phyloP scores from a whole-genome alignment of 2,329 filamentous ascomycete genomes.

The Diaporthe australafricana region DNA sequence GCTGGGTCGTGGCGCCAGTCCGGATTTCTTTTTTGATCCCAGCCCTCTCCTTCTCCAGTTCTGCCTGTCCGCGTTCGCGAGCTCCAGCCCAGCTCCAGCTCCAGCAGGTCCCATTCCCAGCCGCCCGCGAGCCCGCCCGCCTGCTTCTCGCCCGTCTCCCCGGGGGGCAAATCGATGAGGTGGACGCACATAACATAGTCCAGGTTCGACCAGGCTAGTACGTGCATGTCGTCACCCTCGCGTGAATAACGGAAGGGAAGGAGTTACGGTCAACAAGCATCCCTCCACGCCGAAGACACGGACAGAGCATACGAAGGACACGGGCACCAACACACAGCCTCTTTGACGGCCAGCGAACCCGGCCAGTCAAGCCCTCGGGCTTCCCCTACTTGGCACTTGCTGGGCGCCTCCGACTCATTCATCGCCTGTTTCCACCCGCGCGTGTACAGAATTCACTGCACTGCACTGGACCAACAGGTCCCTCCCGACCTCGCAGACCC shows the following conservation, averaged over 20 bases:
- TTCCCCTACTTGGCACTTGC: conserved; percentile 13
- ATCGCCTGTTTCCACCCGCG: conserved; percentile 22
- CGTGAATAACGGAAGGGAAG: neutral
- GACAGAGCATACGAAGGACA: neutral
- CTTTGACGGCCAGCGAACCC: neutral
- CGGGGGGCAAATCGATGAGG: conserved; percentile 18
- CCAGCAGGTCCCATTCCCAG: conserved; percentile 26
- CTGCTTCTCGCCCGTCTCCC: conserved; percentile 11
- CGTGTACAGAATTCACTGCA: conserved; percentile 8
- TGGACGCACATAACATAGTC: conserved; percentile 11
- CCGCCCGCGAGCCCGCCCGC: conserved; percentile 6
- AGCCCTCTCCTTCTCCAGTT: conserved; percentile 35
- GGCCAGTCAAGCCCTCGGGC: conserved; percentile 1
- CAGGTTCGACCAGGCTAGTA: conserved; percentile 2
- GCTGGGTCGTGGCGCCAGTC: conserved; percentile 30
- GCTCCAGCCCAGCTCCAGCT: conserved; percentile 17
- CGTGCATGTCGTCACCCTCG: conserved; percentile 24
- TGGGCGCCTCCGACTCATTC: conserved; percentile 21
- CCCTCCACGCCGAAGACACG: neutral
- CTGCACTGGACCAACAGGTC: neutral
- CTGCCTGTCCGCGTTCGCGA: neutral
- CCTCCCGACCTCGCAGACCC: neutral
- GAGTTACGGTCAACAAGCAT: conserved; percentile 13
- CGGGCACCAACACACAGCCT: conserved; percentile 10
- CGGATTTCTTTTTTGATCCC: conserved; percentile 35